Percentiles rank a stretch among this genome's conserved stretches.
Evolutionary conservation across 2,329 filamentous ascomycete species (phyloP).

Genomic region (Cadophora sp.): DNA sequence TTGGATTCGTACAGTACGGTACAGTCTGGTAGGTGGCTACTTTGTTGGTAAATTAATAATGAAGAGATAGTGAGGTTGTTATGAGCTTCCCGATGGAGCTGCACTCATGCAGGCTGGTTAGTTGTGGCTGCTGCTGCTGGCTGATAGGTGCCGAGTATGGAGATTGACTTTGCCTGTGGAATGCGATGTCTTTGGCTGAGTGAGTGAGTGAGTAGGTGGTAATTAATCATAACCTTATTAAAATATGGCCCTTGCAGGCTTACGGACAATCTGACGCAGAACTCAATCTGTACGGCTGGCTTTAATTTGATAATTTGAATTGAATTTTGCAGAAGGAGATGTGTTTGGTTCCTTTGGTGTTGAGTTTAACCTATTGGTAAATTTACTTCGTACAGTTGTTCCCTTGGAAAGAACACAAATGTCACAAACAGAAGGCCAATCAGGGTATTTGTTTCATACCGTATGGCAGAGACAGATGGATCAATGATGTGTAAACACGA

Average conservation of each 20-base stretch:
- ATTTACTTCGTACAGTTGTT: too few species aligned
- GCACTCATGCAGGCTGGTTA: too few species aligned
- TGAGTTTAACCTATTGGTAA: background rate
- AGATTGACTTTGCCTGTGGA: background rate
- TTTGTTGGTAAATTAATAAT: background rate
- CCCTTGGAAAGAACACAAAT: too few species aligned
- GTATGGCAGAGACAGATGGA: background rate
- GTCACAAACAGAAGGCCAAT: background rate
- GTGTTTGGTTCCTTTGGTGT: background rate
- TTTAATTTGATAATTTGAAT: background rate
- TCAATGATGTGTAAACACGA: slow-evolving; percentile 1
- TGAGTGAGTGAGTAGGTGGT: too few species aligned
- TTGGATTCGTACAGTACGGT: background rate
- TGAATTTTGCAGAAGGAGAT: background rate
- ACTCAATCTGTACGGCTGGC: background rate
- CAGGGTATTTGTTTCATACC: background rate
- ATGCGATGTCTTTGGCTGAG: slow-evolving; percentile 1
- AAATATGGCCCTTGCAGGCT: background rate
- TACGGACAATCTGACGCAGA: background rate
- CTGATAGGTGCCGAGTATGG: background rate
- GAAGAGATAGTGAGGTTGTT: background rate
- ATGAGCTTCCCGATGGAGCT: slow-evolving; percentile 9
- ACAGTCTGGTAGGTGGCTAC: too few species aligned
- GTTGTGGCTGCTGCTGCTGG: background rate
- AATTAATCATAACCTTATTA: background rate